Percentiles rank a stretch among this genome's conserved stretches.
Evolutionary conservation across 306 rosid genomes (phyloP).

Genomic region (Citrullus mucosospermus): DNA sequence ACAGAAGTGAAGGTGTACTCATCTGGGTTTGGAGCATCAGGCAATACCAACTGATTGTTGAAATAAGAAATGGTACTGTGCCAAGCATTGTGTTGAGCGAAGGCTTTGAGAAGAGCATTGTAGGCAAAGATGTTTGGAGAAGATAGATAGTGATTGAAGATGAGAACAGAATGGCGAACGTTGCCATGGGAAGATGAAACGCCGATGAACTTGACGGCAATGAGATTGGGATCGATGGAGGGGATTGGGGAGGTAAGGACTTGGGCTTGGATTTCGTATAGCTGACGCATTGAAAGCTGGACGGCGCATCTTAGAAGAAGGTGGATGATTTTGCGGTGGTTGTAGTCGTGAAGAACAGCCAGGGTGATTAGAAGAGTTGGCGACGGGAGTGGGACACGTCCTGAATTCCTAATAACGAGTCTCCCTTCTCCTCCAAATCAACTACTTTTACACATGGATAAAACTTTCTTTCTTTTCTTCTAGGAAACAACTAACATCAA

Average conservation of each 20-base stretch:
- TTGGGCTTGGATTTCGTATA: conserved; percentile 28
- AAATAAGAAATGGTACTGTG: conserved; percentile 13
- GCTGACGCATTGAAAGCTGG: conserved; percentile 26
- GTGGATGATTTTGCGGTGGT: conserved; percentile 26
- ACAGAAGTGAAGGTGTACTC: conserved; percentile 35
- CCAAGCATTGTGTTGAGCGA: conserved; percentile 31
- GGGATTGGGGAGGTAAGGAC: conserved; percentile 17
- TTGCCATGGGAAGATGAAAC: conserved; percentile 16
- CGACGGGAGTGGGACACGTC: background rate
- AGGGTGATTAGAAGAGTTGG: background rate
- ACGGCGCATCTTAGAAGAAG: conserved; percentile 18
- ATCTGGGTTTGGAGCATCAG: conserved; percentile 23
- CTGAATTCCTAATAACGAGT: background rate
- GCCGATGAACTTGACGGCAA: conserved; percentile 31
- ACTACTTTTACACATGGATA: too few species aligned
- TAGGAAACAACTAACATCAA: too few species aligned
- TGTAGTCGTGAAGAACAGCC: conserved; percentile 22
- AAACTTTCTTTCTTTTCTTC: too few species aligned
- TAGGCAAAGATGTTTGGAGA: conserved; percentile 20
- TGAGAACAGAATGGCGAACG: conserved; percentile 13
- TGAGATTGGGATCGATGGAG: conserved; percentile 25
- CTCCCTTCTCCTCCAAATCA: background rate
- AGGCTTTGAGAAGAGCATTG: conserved; percentile 36
- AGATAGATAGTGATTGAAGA: conserved; percentile 18
- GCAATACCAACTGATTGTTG: conserved; percentile 10